Base-by-base conservation (phyloP, 306 rosid genomes). In the Nissolia schottii region DNA sequence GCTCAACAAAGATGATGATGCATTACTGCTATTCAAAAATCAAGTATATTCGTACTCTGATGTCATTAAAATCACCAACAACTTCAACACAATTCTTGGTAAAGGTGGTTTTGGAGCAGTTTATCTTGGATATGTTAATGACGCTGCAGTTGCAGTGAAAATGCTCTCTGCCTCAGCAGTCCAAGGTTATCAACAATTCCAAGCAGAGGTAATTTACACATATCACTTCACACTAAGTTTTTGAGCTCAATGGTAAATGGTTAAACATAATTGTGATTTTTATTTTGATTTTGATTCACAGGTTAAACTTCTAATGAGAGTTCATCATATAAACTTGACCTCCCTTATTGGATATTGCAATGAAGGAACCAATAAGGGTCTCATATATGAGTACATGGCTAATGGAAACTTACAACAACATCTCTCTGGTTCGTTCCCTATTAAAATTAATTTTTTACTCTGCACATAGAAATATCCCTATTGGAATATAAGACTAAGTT, bases 31-130 rank as follows among this genome's bases (percentile, higher is more conserved):
- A 20, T 22, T 15, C 0, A 40, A 3, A 27, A 74, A 68, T 7
- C 63, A 59, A 69, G 68, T 66, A 38, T 85, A 78, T 45, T 76
- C 85, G 18, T 79, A 60, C 65, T 22, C 78, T 1, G 81, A 83
- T 24, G 24, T 81, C 53, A 15, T 56, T 20, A 45, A 22, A 20
- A 73, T 87, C 40, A 87, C 92, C 57, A 78, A 81, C 71, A 81
- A 85, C 53, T 74, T 83, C 37, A 60, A 48, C 7, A 81, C 37
- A 25, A 14, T 57, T 74, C 20, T 83, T 2, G 89, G 83, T 4
- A 80, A 71, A 31, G 86, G 89, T 45, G 87, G 87, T 22, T 87
- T 80, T 16, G 83, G 89, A 54, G 50, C 67, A 18, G 87, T 85
- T 60, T 85, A 75, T 51, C 41, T 64, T 34, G 87, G 85, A 7